A percentile compares a stretch with the other conserved stretches of the same genome.
Evolutionary conservation across 2,329 filamentous ascomycete species (phyloP).

Genomic region (Hirsutella minnesotensis): DNA sequence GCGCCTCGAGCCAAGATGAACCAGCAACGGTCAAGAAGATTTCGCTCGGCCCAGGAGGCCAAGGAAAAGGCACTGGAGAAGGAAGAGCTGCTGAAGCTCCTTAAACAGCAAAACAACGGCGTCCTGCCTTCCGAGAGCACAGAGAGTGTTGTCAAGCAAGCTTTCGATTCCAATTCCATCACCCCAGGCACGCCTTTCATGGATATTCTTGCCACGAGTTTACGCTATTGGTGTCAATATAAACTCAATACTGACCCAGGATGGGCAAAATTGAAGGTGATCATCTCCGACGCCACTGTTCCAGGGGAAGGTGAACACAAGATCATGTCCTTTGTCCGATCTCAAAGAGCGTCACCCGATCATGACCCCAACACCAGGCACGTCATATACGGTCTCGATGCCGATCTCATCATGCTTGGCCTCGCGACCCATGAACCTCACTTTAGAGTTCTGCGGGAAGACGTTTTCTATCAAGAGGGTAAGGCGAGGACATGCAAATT

Average conservation of each 20-base stretch:
- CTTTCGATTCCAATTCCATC: slow-evolving; percentile 80
- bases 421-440: slow-evolving; percentile 95
- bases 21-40: slow-evolving; percentile 91
- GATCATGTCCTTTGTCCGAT: slow-evolving; percentile 96
- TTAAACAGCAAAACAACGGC: slow-evolving; percentile 67
- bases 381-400: slow-evolving; percentile 96
- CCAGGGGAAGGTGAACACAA: slow-evolving; percentile 98
- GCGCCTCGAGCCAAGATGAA: slow-evolving; percentile 99
- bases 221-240: slow-evolving; percentile 95
- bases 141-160: slow-evolving; percentile 64
- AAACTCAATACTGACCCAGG: slow-evolving; percentile 94
- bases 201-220: slow-evolving; percentile 80
- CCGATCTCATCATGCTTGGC: slow-evolving; percentile 96
- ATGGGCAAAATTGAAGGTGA: slow-evolving; percentile 92
- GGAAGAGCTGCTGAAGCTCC: slow-evolving; percentile 71
- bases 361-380: slow-evolving; percentile 95
- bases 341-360: slow-evolving; percentile 78
- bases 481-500: slow-evolving; percentile 74
- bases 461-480: slow-evolving; percentile 86
- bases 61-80: slow-evolving; percentile 90
- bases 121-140: slow-evolving; percentile 48
- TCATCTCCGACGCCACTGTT: slow-evolving; percentile 96
- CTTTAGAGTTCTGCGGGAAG: slow-evolving; percentile 90
- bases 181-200: slow-evolving; percentile 98
- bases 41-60: slow-evolving; percentile 87